Evolutionary conservation across 23 red algal species (phyloP), one percentile per base, ranked within the genome.

Genomic region (Gracilaria gracilis): DNA sequence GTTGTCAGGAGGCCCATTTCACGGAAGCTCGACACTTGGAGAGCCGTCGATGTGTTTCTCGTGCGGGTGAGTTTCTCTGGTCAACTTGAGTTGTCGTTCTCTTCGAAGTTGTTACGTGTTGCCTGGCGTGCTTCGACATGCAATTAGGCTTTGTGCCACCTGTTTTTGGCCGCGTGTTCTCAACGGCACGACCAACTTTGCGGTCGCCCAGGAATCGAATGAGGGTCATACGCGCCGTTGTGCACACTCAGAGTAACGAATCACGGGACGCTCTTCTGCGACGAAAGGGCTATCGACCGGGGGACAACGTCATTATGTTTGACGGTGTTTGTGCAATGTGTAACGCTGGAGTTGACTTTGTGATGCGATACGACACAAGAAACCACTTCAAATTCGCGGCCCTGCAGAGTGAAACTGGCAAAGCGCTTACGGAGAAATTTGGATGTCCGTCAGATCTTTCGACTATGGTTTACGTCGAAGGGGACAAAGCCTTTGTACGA

Each of bases 301-400:
- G 89, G 21, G 89, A 93, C 31, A 82, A 57, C 23, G 89, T 93
- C 23, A 39, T 93, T 14, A 77, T 93, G 37, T 93, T 93, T 37
- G 89, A 93, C 58, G 91, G 91, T 16, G 91, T 87, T 13, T 94
- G 91, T 33, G 85, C 67, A 11, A 86, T 94, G 91, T 94, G 91
- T 82, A 94, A 94, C 38, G 58, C 79, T 27, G 91, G 91, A 1
- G 91, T 94, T 39, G 85, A 94, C 73, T 83, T 94, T 20, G 91
- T 94, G 4, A 75, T 86, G 66, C 29, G 51, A 24, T 64, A 47
- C 57, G 91, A 94, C 69, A 87, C 32, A 62, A 49, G 23, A 51
- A 61, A 59, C 24, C 67, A 87, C 0, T 94, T 94, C 81, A 94
- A 94, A 31, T 94, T 85, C 33, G 91, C 91, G 17, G 83, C 91